Base-by-base conservation (phyloP, 805 yeast species). In the Saturnispora serradocipensis region DNA sequence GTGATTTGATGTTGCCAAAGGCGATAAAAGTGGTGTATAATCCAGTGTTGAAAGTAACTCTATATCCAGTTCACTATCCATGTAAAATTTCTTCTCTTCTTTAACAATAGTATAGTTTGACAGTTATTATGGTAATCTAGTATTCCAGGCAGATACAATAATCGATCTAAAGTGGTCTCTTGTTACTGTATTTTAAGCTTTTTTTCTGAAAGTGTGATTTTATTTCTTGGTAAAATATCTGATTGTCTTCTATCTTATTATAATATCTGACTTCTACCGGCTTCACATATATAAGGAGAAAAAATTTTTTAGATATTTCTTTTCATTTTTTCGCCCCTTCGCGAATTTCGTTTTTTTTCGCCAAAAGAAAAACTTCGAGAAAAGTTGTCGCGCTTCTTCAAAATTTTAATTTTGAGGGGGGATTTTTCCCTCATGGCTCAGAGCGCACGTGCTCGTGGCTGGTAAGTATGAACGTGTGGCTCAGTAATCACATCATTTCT, bases 21-120 rank as follows among this genome's bases (percentile, higher is more conserved):
- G 95, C 2, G 90, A 83, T 1, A 83, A 78, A 54, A 86, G 71
- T 0, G 95, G 93, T 1, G 93, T 86, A 66, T 83, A 86, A 5
- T 78, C 78, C 47, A 78, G 78, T 54, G 79, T 83, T 1, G 84
- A 81, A 43, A 80, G 67, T 2, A 78, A n/a, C 16, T 49, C 51
- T 27, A 49, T 42, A 39, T 49, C 51, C 28, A 49, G 35, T 35
- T 49, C 51, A 8, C 38, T n/a, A 18, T 49, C 51, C 51, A 49
- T 49, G 6, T 9, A 30, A 24, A 25, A 25, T 25, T 25, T 8
- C 28, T 25, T 25, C 28, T 25, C 9, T 25, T 25, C 10, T 25
- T 8, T 25, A 7, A 8, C 9, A 7, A 25, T 25, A 8, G 7
- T 25, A 25, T 25, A 25, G 28, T 25, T 25, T 7, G 28, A 8